Evolutionary conservation across 148 eudicot species (phyloP), one percentile per base, ranked within the genome.

Genomic region (Nepenthes mirabilis): DNA sequence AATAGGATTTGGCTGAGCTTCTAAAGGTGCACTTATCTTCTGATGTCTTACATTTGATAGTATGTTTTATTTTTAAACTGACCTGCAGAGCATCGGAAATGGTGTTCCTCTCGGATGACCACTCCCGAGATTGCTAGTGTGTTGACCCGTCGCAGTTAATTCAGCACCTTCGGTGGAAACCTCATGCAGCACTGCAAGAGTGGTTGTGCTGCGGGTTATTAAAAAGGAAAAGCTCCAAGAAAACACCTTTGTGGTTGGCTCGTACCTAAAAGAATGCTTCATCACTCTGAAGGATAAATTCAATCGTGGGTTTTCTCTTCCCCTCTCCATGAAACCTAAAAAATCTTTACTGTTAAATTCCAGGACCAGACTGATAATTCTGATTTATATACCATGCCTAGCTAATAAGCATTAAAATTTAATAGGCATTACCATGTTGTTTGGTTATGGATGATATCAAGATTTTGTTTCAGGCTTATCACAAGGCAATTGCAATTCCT

Each of bases 81-180:
- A 10, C 3, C 6, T 49, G 55, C 72, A 93, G 99, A 96, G 99
- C 59, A 93, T 93, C 65, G 99, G 99, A 47, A 93, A 93, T 64
- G 99, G 96, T 43, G 75, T 89, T 49, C 99, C 99, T 36, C 95
- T 93, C 47, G 99, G 96, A 89, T 93, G 33, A 93, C 99, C 57
- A 93, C 99, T 43, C 97, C 96, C 50, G 91, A 84, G 78, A 86
- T 93, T 36, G 99, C 99, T 5, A 75, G 82, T 68, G 95, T 83
- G 34, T 76, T 93, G 78, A 76, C 89, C 11, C 83, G 81, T 9
- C 77, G 99, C 13, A 84, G 72, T 67, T 93, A 93, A 69, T 93
- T 93, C 77, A 93, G 89, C 36, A 93, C 99, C 40, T 93, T 93
- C 67, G 99, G 99, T 58, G 99, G 99, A 68, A 93, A 93, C 62